Base-by-base conservation (phyloP, 129 eudicot species). In the Lactuca saligna region DNA sequence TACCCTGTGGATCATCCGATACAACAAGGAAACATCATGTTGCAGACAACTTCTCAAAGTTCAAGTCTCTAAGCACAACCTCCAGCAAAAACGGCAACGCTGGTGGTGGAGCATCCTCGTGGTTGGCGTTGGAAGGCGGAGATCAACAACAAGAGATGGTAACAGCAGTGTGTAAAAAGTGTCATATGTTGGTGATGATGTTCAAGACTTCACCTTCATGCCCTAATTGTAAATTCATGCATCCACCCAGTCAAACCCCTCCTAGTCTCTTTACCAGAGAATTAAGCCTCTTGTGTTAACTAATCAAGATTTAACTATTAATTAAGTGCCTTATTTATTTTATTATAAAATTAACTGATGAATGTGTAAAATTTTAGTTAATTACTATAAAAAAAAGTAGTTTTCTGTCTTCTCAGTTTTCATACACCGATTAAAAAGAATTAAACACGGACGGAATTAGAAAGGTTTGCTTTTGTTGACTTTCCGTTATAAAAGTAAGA, bases 131-230 rank as follows among this genome's bases (percentile, higher is more conserved):
- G 33, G 84, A 79, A 73, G 85, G 75, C 63, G 85, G 74, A 63
- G 78, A 71, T 44, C 78, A 87, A 65, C 76, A 79, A 72, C 69
- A 79, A 72, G 97, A 87, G 70, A 91, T 91, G 97, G 81, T 91
- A 39, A 82, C 97, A 11, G 87, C 92, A 57, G 97, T 80, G 8
- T 91, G 97, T 71, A 83, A 80, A 73, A 86, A 81, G 77, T 91
- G 97, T 71, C 91, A 91, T 77, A 85, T 91, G 97, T 69, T 91
- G 83, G 97, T 91, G 49, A 87, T 91, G 87, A 86, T 91, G 85
- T 68, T 68, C 82, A 91, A 91, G 86, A 75, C 85, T 44, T 76
- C 89, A 8, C 91, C 95, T 17, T 65, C 87, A 61, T 91, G 97
- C 68, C 97, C 97, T 3, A 87, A 91, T 54, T 91, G 97, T 83